Percentiles rank a stretch among this genome's conserved stretches.
Conservation (phyloP, 2,329 filamentous ascomycete genomes). For the Pseudonectria foliicola region DNA sequence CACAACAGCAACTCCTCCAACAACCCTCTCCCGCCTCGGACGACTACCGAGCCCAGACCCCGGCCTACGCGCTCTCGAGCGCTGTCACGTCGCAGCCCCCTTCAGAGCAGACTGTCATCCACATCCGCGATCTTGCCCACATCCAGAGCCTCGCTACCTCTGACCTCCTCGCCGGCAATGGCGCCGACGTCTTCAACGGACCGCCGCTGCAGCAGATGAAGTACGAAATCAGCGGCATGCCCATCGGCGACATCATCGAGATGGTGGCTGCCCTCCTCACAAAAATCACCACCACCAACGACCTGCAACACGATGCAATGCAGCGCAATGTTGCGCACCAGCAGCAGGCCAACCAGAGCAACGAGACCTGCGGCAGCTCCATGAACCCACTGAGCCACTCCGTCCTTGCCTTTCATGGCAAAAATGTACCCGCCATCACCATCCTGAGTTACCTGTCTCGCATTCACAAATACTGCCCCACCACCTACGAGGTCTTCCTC, state of each 20-base stretch:
- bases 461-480: slow-evolving; percentile 98
- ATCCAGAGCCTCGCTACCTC: slow-evolving; percentile 83
- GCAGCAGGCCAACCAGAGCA: slow-evolving; percentile 44
- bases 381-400: slow-evolving; percentile 51
- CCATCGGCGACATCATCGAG: slow-evolving; percentile 93
- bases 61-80: slow-evolving; percentile 27
- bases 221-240: slow-evolving; percentile 97
- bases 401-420: slow-evolving; percentile 93
- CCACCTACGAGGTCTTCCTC: slow-evolving; percentile 95
- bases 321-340: slow-evolving; percentile 62
- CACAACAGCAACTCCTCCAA: slow-evolving; percentile 9
- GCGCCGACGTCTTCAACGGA: slow-evolving; percentile 43
- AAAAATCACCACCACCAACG: slow-evolving; percentile 96
- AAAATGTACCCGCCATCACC: slow-evolving; percentile 94
- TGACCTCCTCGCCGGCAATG: slow-evolving; percentile 54
- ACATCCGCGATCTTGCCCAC: slow-evolving; percentile 82
- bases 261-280: slow-evolving; percentile 96
- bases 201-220: slow-evolving; percentile 50
- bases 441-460: slow-evolving; percentile 92
- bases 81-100: slow-evolving; percentile 18
- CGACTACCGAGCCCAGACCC: slow-evolving; percentile 30
- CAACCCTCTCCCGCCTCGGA: slow-evolving; percentile 32
- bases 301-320: slow-evolving; percentile 84
- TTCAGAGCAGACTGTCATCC: slow-evolving; percentile 51
- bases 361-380: slow-evolving; percentile 44